Evolutionary conservation across 768 basidiomycete species (phyloP).

Genomic region (Mrakia gelida): DNA sequence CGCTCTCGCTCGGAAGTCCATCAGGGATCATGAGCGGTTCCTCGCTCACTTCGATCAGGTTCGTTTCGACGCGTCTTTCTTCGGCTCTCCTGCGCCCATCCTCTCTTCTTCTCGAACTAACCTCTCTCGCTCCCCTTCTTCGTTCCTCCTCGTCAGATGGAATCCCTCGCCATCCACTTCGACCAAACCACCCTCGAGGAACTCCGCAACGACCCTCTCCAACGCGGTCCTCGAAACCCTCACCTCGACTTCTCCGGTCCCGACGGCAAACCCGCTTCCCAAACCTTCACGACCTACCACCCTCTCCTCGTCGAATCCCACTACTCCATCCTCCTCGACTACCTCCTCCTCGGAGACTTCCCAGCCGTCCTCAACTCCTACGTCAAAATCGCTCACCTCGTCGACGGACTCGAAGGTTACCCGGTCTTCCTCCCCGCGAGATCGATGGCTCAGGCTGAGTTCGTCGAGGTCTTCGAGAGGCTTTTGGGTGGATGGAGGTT

Average conservation of each 20-base stretch:
- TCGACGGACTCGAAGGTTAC: constrained; percentile 75
- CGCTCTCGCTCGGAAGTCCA: constrained; percentile 62
- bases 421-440: constrained; percentile 81
- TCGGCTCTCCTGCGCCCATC: background rate
- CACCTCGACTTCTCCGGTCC: background rate
- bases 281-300: constrained; percentile 78
- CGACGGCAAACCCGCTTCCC: background rate
- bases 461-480: constrained; percentile 76
- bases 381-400: constrained; percentile 59
- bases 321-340: constrained; percentile 70
- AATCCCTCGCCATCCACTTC: constrained; percentile 10
- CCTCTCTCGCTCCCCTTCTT: background rate
- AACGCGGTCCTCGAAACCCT: background rate
- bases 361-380: constrained; percentile 60
- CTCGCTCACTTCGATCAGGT: constrained; percentile 59
- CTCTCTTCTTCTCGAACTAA: background rate
- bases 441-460: constrained; percentile 86
- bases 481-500: constrained; percentile 70
- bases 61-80: background rate
- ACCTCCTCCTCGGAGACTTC: constrained; percentile 75
- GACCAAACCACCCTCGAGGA: constrained; percentile 10
- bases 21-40: constrained; percentile 81
- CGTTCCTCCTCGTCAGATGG: constrained; percentile 5
- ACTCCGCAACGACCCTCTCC: background rate
- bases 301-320: constrained; percentile 83